Conservation (phyloP, 2,329 filamentous ascomycete species). For the Ascochyta fabae region DNA sequence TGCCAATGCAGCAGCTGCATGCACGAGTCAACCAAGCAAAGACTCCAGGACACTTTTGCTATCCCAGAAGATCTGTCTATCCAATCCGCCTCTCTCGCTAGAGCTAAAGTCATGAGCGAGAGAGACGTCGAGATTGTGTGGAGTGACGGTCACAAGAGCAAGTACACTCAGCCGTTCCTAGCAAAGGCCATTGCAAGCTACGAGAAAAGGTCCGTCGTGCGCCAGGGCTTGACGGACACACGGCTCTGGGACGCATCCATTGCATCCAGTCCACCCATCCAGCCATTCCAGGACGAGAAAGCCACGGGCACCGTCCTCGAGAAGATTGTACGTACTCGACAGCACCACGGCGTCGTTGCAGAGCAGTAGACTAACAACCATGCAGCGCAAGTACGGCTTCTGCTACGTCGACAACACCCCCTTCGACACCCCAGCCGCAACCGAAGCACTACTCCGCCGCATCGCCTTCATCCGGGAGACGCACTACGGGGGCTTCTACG, state of each 20-base stretch:
- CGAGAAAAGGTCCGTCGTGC: constrained; percentile 42
- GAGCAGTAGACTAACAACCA: not conserved
- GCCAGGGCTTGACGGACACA: constrained; percentile 42
- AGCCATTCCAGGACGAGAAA: constrained; percentile 69
- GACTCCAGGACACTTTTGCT: constrained; percentile 71
- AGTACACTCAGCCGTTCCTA: constrained; percentile 71
- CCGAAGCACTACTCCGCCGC: constrained; percentile 74
- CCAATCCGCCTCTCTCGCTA: constrained; percentile 15
- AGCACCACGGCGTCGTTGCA: not conserved
- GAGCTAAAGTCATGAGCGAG: not conserved
- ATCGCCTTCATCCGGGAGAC: constrained; percentile 89
- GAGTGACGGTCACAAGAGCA: constrained; percentile 70
- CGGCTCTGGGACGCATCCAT: constrained; percentile 48
- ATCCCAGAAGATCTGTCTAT: constrained; percentile 42
- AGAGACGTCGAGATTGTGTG: constrained; percentile 37
- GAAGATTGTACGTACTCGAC: constrained; percentile 62
- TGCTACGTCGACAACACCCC: constrained; percentile 77
- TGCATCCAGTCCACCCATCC: constrained; percentile 58
- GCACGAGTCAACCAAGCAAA: constrained; percentile 73
- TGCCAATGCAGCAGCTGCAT: constrained; percentile 73
- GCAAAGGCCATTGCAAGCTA: constrained; percentile 47
- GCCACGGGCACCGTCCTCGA: constrained; percentile 58
- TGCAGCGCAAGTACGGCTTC: constrained; percentile 73
- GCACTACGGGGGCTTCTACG: constrained; percentile 86
- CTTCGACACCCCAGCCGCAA: constrained; percentile 66